Percentiles rank a stretch among this genome's conserved stretches.
Evolutionary conservation across 78 protist species (phyloP).

Genomic region (Monocercomonoides exilis): DNA sequence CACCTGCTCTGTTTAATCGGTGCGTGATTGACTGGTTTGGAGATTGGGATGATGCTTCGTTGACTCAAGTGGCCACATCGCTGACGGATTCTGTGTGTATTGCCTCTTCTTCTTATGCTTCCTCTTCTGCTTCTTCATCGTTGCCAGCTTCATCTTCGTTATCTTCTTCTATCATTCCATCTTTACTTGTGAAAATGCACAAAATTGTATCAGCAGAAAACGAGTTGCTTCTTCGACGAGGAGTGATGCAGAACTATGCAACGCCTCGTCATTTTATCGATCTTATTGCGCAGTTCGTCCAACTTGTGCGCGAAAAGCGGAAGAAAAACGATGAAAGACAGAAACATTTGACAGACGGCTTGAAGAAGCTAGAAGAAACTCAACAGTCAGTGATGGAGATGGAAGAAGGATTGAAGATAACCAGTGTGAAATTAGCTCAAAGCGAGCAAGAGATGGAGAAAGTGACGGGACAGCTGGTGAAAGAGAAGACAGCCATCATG

Average conservation of each 20-base stretch:
- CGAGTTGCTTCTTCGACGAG: constrained; percentile 32
- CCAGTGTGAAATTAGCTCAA: not conserved
- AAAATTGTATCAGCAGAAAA: constrained; percentile 46
- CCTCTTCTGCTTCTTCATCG: not conserved
- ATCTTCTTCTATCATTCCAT: not conserved
- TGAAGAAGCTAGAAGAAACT: constrained; percentile 66
- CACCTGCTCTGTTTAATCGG: constrained; percentile 83
- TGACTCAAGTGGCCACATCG: constrained; percentile 55
- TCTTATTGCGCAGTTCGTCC: constrained; percentile 67
- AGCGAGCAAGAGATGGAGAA: not conserved
- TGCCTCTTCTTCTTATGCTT: not conserved
- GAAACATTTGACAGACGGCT: constrained; percentile 78
- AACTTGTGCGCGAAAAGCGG: constrained; percentile 65
- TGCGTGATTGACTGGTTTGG: constrained; percentile 95
- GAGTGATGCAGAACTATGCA: constrained; percentile 63
- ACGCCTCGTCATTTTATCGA: constrained; percentile 96
- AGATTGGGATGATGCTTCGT: constrained; percentile 80
- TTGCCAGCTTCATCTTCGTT: not conserved
- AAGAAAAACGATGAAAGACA: constrained; percentile 76
- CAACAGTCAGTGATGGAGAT: constrained; percentile 59
- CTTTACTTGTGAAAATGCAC: constrained; percentile 56
- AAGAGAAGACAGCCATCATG: not conserved
- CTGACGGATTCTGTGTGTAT: not conserved
- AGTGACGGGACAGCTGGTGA: not conserved
- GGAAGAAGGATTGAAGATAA: constrained; percentile 29